Percentiles rank a stretch among this genome's conserved stretches.
Conservation (phyloP, 2,329 filamentous ascomycete species). For the Sporothrix brunneoviolacea region DNA sequence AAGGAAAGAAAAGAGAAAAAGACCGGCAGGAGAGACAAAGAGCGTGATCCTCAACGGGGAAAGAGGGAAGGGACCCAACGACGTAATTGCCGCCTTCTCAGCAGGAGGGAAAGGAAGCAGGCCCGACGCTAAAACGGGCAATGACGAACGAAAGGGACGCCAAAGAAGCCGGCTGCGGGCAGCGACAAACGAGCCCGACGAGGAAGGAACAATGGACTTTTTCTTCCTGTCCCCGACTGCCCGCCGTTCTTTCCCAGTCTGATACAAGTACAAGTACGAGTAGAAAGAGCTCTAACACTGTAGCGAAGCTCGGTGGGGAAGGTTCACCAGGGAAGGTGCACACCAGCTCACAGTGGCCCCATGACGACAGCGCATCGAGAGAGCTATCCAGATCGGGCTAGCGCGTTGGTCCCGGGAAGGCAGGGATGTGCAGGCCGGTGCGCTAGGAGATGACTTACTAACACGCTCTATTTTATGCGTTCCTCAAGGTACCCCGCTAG, state of each 20-base stretch:
- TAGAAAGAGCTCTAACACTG: no score
- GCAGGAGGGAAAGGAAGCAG: not conserved
- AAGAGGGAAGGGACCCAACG: constrained; percentile 3
- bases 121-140: not conserved
- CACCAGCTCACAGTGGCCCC: not conserved
- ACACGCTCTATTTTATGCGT: no score
- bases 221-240: no score
- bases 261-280: no score
- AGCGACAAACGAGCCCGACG: not conserved
- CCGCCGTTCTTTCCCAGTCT: no score
- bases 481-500: no score
- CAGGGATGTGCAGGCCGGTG: not conserved
- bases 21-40: not conserved
- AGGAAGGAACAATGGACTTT: not conserved
- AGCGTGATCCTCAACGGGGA: not conserved
- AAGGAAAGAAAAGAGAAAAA: not conserved
- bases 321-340: no score
- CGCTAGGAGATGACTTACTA: no score
- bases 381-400: constrained; percentile 3
- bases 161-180: no score
- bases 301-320: no score
- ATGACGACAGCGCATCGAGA: constrained; percentile 6
- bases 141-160: not conserved
- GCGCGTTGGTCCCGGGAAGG: not conserved
- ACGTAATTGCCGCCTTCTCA: not conserved